Percentiles rank a stretch among this genome's conserved stretches.
phyloP scores from a whole-genome alignment of 2,329 filamentous ascomycete species.

The Claviceps capensis region DNA sequence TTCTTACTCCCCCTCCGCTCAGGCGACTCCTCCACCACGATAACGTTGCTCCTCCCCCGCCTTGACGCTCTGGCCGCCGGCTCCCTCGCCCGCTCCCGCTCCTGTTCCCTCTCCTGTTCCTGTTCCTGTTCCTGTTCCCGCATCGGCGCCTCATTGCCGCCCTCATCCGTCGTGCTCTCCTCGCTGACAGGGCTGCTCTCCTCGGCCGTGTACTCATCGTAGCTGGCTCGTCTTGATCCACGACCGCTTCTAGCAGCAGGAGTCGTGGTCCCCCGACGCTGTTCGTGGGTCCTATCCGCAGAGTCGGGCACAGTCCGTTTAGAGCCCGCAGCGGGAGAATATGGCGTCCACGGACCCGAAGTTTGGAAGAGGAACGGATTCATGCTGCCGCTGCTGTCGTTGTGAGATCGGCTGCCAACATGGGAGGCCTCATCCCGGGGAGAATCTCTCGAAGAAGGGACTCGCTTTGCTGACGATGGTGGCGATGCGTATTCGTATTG shows the following conservation, averaged over 20 bases:
- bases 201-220: constrained; percentile 21
- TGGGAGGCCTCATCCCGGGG: constrained; percentile 20
- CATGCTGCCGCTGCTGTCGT: constrained; percentile 3
- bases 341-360: constrained; percentile 25
- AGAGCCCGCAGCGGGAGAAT: constrained; percentile 19
- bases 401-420: constrained; percentile 12
- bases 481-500: constrained; percentile 28
- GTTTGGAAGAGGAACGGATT: constrained; percentile 43
- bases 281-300: constrained; percentile 14
- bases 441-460: constrained; percentile 19
- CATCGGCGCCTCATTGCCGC: constrained; percentile 21
- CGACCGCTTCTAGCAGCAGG: constrained; percentile 20
- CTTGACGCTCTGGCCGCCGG: constrained; percentile 4
- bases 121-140: not conserved
- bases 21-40: constrained; percentile 24
- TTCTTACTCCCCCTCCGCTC: constrained; percentile 24
- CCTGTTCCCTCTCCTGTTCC: constrained; percentile 7
- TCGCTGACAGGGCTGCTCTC: constrained; percentile 21
- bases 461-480: constrained; percentile 8
- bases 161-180: constrained; percentile 24
- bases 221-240: constrained; percentile 16
- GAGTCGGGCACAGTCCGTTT: constrained; percentile 25
- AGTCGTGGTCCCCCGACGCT: constrained; percentile 13
- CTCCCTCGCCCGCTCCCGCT: constrained; percentile 8
- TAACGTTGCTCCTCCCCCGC: constrained; percentile 20